phyloP scores from a whole-genome alignment of 768 basidiomycete genomes.

The Termitomyces bulborhizus region DNA sequence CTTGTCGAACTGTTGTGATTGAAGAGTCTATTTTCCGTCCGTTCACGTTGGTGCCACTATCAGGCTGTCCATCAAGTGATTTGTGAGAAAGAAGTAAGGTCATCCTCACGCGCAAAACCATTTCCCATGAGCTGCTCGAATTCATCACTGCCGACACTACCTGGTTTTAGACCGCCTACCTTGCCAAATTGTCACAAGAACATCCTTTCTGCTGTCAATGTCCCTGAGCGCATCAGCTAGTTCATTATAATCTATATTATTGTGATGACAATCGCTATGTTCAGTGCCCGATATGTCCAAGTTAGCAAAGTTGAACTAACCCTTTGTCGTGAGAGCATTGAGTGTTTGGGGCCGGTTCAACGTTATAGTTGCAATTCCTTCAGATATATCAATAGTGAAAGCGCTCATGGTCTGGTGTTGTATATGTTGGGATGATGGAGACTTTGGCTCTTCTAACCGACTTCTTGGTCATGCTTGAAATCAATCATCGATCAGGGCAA shows the following conservation, averaged over 20 bases:
- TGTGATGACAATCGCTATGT: not conserved
- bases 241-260: constrained; percentile 50
- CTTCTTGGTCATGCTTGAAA: not conserved
- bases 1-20: constrained; percentile 33
- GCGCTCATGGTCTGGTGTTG: constrained; percentile 29
- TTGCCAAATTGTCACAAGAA: constrained; percentile 64
- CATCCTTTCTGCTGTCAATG: constrained; percentile 54
- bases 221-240: constrained; percentile 53
- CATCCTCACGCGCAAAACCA: constrained; percentile 69
- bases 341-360: constrained; percentile 53
- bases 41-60: constrained; percentile 57
- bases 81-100: not conserved
- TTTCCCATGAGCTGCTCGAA: constrained; percentile 46
- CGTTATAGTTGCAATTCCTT: constrained; percentile 64
- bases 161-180: constrained; percentile 26
- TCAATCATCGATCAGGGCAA: too few relatives aligned
- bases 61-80: not conserved
- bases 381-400: constrained; percentile 40
- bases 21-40: constrained; percentile 11
- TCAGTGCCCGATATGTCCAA: not conserved
- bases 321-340: constrained; percentile 55
- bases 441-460: not conserved
- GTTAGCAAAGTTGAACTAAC: constrained; percentile 16
- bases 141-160: not conserved
- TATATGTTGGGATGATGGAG: not conserved